Evolutionary conservation across 441 rosid species (phyloP), one percentile per base, ranked within the genome.

Genomic region (Jatropha podagrica): DNA sequence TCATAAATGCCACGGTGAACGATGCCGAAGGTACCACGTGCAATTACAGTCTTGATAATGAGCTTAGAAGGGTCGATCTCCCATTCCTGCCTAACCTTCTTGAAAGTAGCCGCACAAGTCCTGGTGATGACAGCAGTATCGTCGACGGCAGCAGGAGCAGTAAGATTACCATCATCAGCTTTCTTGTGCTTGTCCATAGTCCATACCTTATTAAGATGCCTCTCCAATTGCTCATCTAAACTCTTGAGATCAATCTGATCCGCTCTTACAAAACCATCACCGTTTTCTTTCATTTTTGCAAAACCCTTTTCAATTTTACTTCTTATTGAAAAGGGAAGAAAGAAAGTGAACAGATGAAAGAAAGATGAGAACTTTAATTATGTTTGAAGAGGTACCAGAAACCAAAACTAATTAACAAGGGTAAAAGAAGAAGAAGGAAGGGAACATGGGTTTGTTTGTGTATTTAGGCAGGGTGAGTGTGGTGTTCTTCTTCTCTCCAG

Each of bases 161-260:
- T 11, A 18, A 12, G 40, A 62, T 40, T 48, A 68, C 32, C 18
- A 60, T 78, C 90, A n/a, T 79, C 91, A 48, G 75, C 74, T 77
- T 75, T 89, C 76, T 79, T 89, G 76, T 75, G 80, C 85, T 84
- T 89, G 72, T 94, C 97, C 76, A 83, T 73, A 59, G 93, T 87
- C 85, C 78, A 78, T 48, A 88, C 96, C 79, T 87, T 86, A 84
- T 78, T 95, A 74, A 91, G 87, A 67, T 89, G 97, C 78, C 89
- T 85, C 86, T 93, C 97, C 1, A 95, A 88, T 74, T 95, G 99
- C 80, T 95, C 99, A 73, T 95, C 99, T 60, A 95, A 83, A 82
- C 92, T 88, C 83, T 91, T 95, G 56, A 95, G 92, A 85, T 95
- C 99, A 88, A 95, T 93, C 92, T 88, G 91, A 87, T 93, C 98